These are phyloP conservation scores for Phytopythium vexans DNA, from an alignment of 352 stramenopile genomes.

Conservation along the genomic window DNA sequence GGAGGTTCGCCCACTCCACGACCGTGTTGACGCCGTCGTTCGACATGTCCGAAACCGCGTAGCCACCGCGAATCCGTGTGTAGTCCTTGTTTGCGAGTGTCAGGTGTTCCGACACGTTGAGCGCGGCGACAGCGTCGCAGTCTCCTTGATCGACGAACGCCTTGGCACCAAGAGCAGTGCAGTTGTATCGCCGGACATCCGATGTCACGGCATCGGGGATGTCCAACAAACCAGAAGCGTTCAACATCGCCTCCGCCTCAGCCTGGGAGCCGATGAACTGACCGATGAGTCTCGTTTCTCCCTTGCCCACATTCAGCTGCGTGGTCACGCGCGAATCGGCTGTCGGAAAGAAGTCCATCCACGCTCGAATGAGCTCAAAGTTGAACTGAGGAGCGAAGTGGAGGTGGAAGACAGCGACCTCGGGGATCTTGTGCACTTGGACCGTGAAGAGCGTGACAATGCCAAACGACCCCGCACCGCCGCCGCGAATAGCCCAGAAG, in stretches of 20 bases:
- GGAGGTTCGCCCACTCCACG: constrained; percentile 29
- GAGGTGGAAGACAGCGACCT: constrained; percentile 42
- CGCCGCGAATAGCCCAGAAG: constrained; percentile 49
- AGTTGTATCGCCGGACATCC: constrained; percentile 36
- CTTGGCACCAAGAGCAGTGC: constrained; percentile 45
- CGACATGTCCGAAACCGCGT: constrained; percentile 36
- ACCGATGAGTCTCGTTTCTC: constrained; percentile 23
- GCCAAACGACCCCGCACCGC: constrained; percentile 47
- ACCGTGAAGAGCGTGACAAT: constrained; percentile 54
- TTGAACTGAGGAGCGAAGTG: constrained; percentile 33
- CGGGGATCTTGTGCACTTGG: constrained; percentile 36
- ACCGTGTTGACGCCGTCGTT: constrained; percentile 33
- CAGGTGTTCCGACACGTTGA: constrained; percentile 31
- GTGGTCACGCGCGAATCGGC: constrained; percentile 46
- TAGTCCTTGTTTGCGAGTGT: constrained; percentile 37
- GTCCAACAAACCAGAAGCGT: constrained; percentile 30
- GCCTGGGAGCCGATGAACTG: constrained; percentile 38
- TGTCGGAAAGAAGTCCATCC: constrained; percentile 53
- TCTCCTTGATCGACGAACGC: constrained; percentile 40
- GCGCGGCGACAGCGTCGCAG: constrained; percentile 32
- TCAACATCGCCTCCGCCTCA: constrained; percentile 32
- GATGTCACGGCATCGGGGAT: constrained; percentile 22
- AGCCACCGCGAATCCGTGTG: constrained; percentile 46
- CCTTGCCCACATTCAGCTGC: constrained; percentile 35
- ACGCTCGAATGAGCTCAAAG: constrained; percentile 29